Percentiles rank a stretch among this genome's conserved stretches.
These are phyloP conservation scores for Acrocalymma vagum DNA, from an alignment of 2,329 filamentous ascomycete genomes.

Conservation along the genomic window DNA sequence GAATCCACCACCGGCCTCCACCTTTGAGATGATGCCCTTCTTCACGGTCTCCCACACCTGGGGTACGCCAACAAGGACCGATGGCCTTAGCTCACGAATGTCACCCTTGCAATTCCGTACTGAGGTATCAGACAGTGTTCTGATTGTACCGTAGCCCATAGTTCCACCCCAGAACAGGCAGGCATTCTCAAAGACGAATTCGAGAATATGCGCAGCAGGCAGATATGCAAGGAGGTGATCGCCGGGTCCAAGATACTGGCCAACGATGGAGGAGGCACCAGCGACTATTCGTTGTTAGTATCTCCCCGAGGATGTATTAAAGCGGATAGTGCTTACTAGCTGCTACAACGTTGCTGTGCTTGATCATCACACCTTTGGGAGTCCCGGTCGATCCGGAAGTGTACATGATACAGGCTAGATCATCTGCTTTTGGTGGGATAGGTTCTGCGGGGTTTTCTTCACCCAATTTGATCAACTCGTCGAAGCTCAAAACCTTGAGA, in stretches of 20 bases:
- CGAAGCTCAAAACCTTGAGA: constrained; percentile 63
- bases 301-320: constrained; percentile 2
- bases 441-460: constrained; percentile 75
- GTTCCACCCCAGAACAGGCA: constrained; percentile 89
- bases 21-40: constrained; percentile 87
- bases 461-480: constrained; percentile 62
- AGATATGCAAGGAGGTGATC: constrained; percentile 90
- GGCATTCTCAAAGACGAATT: constrained; percentile 94
- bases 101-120: constrained; percentile 92
- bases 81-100: constrained; percentile 89
- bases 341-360: constrained; percentile 81
- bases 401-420: constrained; percentile 82
- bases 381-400: constrained; percentile 90
- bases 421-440: constrained; percentile 75
- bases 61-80: constrained; percentile 91
- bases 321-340: constrained; percentile 66
- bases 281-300: constrained; percentile 62
- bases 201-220: constrained; percentile 93
- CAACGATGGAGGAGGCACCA: constrained; percentile 80
- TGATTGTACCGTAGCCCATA: constrained; percentile 91
- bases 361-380: constrained; percentile 87
- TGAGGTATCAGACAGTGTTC: constrained; percentile 85
- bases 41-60: constrained; percentile 97
- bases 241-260: constrained; percentile 76
- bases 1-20: constrained; percentile 75